Percentiles rank a stretch among this genome's conserved stretches.
phyloP scores from a whole-genome alignment of 2,329 filamentous ascomycete species.

The Pseudogymnoascus sp. region DNA sequence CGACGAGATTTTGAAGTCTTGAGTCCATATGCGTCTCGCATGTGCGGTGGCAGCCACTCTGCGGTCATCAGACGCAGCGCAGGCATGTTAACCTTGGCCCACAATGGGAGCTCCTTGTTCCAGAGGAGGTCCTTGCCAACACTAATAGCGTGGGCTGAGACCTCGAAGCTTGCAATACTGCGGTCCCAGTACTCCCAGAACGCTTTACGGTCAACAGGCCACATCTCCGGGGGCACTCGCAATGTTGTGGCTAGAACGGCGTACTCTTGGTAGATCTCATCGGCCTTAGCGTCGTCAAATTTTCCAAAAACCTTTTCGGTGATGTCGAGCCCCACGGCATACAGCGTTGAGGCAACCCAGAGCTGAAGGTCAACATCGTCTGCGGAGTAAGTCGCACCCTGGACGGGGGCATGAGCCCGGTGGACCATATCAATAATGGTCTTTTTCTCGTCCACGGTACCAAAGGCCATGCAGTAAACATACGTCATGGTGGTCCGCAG shows the following conservation, averaged over 20 bases:
- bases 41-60: conserved; percentile 18
- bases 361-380: conserved; percentile 31
- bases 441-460: conserved; percentile 27
- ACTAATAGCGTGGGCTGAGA: conserved; percentile 24
- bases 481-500: conserved; percentile 33
- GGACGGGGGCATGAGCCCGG: conserved; percentile 27
- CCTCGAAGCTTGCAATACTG: conserved; percentile 20
- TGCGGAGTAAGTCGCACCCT: conserved; percentile 28
- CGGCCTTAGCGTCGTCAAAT: conserved; percentile 20
- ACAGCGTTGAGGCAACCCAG: conserved; percentile 34
- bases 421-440: conserved; percentile 31
- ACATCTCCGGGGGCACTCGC: conserved; percentile 26
- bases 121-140: conserved; percentile 22
- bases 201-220: conserved; percentile 20
- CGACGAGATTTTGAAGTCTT: not conserved
- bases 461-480: conserved; percentile 32
- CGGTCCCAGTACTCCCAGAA: conserved; percentile 27
- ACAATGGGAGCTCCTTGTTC: conserved; percentile 19
- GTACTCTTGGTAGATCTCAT: conserved; percentile 24
- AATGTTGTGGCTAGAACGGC: conserved; percentile 25
- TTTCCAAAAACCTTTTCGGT: conserved; percentile 30
- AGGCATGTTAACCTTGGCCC: conserved; percentile 18
- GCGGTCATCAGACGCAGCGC: conserved; percentile 19
- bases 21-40: conserved; percentile 22
- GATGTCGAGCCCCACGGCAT: conserved; percentile 29